Conservation (phyloP, 192 early-diverging fungal genomes). For the Coemansia sp. region DNA sequence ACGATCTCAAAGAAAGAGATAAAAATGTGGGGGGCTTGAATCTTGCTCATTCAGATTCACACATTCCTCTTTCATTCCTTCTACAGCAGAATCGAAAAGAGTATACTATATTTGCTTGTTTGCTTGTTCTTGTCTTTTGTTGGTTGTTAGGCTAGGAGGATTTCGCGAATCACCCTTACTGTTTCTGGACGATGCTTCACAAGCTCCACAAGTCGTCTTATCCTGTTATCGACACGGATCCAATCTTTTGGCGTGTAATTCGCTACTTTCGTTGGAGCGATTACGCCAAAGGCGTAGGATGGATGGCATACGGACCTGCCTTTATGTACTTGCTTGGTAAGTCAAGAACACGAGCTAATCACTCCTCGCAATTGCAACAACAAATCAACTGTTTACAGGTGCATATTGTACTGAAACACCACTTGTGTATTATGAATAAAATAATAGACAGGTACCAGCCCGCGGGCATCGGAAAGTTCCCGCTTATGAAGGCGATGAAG, state of each 20-base stretch:
- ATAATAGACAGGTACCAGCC: conserved; percentile 57
- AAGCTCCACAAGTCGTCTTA: conserved; percentile 61
- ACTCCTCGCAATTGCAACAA: too few relatives aligned
- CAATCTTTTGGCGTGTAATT: conserved; percentile 86
- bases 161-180: background rate
- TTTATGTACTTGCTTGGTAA: conserved; percentile 76
- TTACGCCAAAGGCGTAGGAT: conserved; percentile 62
- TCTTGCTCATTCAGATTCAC: background rate
- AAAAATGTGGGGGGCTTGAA: background rate
- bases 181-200: background rate
- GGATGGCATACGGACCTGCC: conserved; percentile 71
- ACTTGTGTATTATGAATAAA: too few relatives aligned
- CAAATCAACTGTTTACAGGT: too few relatives aligned
- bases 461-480: conserved; percentile 43
- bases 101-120: background rate
- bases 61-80: background rate
- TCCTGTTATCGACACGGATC: conserved; percentile 87
- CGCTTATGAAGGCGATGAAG: conserved; percentile 58
- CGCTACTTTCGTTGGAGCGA: conserved; percentile 87
- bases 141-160: background rate
- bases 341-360: background rate
- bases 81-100: background rate
- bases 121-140: background rate
- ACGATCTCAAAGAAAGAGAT: too few relatives aligned
- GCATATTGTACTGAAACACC: too few relatives aligned